Base-by-base conservation (phyloP, 2,329 filamentous ascomycete genomes). In the Lecanoromycetidae sp. region DNA sequence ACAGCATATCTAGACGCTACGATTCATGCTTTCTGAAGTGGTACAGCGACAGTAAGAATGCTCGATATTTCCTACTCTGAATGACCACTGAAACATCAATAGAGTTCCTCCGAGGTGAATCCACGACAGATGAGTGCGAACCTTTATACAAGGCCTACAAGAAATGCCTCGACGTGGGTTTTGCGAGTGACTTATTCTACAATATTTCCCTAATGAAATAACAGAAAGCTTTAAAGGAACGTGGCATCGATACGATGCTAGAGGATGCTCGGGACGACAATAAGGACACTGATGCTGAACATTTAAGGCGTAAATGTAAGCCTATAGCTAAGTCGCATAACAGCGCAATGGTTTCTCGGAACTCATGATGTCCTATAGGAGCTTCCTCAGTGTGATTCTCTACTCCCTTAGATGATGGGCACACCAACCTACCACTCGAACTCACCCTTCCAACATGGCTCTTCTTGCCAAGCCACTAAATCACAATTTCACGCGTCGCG, bases 21-120 rank as follows among this genome's bases (percentile, higher is more conserved):
- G 91, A 98, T 65, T 88, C 83, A 44, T 98, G 91, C 69, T 98
- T 98, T 63, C 71, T 98, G 54, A 96, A 94, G 68, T 98, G 91
- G 91, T 98, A 98, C 66, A 95, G 88, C 62, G 91, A 98, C 68
- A 96, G 91, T 95, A 72, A 50, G 82, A 65, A 25, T 13, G n/a
- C 17, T 13, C 22, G 15, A 17, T 13, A 10, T 13, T n/a, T 13
- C 33, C 19, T 23, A n/a, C 6, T 19, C 34, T 35, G 41, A n/a
- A 19, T 12, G 13, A 43, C 9, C n/a, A 40, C 23, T 49, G 32
- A 19, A 46, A 55, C 22, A 4, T 12, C 3, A 9, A 17, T 55
- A 91, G 91, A 95, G 66, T 98, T 94, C 60, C 77, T 98, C 17
- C 77, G 87, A 56, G 88, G 88, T 15, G 82, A 82, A 50, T 83